Conservation (phyloP, 2,329 filamentous ascomycete species). For the Nothophoma quercina region DNA sequence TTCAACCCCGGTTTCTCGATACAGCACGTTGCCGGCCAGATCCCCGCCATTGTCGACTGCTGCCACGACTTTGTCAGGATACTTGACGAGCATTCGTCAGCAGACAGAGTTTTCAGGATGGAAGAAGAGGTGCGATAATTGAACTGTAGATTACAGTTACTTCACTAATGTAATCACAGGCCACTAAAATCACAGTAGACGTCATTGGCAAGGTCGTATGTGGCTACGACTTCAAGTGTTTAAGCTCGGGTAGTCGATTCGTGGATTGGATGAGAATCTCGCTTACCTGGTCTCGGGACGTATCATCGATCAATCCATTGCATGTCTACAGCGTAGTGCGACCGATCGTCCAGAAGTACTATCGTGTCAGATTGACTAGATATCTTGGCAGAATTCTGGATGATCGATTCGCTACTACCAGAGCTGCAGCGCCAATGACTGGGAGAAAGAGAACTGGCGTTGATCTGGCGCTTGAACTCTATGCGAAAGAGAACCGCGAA, state of each 20-base stretch:
- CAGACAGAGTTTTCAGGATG: slow-evolving; percentile 49
- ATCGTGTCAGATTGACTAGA: neutral
- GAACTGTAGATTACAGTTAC: neutral
- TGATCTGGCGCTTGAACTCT: slow-evolving; percentile 2
- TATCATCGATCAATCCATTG: neutral
- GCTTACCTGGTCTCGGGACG: neutral
- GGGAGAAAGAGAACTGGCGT: neutral
- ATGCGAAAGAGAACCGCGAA: neutral
- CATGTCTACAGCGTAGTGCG: neutral
- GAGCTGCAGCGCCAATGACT: neutral
- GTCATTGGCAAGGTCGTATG: slow-evolving; percentile 53
- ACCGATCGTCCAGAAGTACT: neutral
- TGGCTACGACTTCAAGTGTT: slow-evolving; percentile 49
- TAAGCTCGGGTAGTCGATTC: slow-evolving; percentile 45
- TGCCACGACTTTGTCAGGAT: slow-evolving; percentile 42
- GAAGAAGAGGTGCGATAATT: slow-evolving; percentile 38
- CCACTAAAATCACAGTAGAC: slow-evolving; percentile 52
- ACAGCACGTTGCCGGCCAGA: slow-evolving; percentile 50
- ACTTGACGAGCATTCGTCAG: slow-evolving; percentile 46
- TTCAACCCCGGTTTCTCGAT: slow-evolving; percentile 55
- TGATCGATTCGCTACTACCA: neutral
- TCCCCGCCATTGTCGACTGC: slow-evolving; percentile 48
- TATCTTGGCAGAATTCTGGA: neutral
- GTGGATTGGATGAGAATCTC: slow-evolving; percentile 24
- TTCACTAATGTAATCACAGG: slow-evolving; percentile 8